Percentiles rank a stretch among this genome's conserved stretches.
Evolutionary conservation across 164 flowering plant genomes (phyloP).

Genomic region (Litsea cubeba): DNA sequence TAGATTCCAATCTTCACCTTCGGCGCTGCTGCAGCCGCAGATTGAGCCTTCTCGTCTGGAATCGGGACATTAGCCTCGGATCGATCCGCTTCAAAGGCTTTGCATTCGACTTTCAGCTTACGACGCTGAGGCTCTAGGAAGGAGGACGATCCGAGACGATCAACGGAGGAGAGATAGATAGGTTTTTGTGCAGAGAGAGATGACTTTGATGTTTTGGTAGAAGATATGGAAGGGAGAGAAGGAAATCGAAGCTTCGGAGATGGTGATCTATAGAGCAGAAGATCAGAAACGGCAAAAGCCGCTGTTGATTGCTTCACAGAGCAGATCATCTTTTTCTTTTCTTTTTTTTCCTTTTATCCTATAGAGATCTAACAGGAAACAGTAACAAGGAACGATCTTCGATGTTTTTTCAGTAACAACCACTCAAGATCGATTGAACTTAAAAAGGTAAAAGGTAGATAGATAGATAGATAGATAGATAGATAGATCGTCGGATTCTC

Average conservation of each 20-base stretch:
- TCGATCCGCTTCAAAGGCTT: constrained; percentile 69
- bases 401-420: too few relatives aligned
- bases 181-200: constrained; percentile 22
- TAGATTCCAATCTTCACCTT: constrained; percentile 67
- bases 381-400: too few relatives aligned
- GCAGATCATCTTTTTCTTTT: constrained; percentile 21
- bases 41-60: constrained; percentile 7
- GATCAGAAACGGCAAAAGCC: constrained; percentile 15
- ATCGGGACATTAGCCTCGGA: constrained; percentile 16
- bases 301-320: constrained; percentile 21
- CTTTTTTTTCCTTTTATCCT: background rate
- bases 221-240: constrained; percentile 14
- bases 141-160: constrained; percentile 13
- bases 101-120: constrained; percentile 34
- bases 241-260: constrained; percentile 7
- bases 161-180: constrained; percentile 28
- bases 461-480: too few relatives aligned
- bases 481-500: too few relatives aligned
- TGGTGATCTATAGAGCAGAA: constrained; percentile 1
- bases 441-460: too few relatives aligned
- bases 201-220: background rate
- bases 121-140: background rate
- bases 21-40: constrained; percentile 51
- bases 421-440: too few relatives aligned
- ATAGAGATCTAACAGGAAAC: too few relatives aligned